Evolutionary conservation across 2,329 filamentous ascomycete species (phyloP), one percentile per base, ranked within the genome.

Genomic region (Colletotrichum tabaci): DNA sequence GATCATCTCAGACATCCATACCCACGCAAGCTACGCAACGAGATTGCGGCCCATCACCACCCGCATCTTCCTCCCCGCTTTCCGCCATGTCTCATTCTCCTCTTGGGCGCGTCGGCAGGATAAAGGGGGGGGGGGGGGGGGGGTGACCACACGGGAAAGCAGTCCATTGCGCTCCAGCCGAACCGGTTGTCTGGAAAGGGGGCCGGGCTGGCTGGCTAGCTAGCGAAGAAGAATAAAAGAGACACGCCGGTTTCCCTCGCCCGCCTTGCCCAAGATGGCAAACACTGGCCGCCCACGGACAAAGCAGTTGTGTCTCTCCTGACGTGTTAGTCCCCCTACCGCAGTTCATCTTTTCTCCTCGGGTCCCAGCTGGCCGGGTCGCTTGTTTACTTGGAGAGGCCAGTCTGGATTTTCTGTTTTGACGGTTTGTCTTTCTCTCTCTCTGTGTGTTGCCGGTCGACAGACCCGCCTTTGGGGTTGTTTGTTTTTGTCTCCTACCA

Each of bases 231-330:
- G 10, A 40, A 7, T 23, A 18, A 63, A 55, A n/a, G 49, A 7
- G 49, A 7, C 23, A 18, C n/a, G 16, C 49, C 49, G 18, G 21
- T 53, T 52, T n/a, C 47, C 42, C 42, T 61, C 56, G 38, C 38
- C 38, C 42, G 47, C 65, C 30, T 55, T 63, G 49, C 58, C 44
- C 63, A 55, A 49, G 9, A 44, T 61, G 42, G 60, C 60, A 62
- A 62, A 62, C 35, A 42, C 21, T 52, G 47, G 47, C 60, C 60
- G 52, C 21, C 57, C 38, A 46, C 53, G n/a, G 47, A 72, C 69
- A 72, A 72, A 72, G 69, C 60, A 64, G 26, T 64, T 42, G 38
- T 71, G 65, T 72, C 69, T 72, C 53, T 50, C 60, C 66, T 69
- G 69, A 69, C 65, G 60, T 69, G 53, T 61, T 68, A 71, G 66